Percentiles rank a stretch among this genome's conserved stretches.
Conservation (phyloP, 345 rosid species). For the Theobroma cacao region DNA sequence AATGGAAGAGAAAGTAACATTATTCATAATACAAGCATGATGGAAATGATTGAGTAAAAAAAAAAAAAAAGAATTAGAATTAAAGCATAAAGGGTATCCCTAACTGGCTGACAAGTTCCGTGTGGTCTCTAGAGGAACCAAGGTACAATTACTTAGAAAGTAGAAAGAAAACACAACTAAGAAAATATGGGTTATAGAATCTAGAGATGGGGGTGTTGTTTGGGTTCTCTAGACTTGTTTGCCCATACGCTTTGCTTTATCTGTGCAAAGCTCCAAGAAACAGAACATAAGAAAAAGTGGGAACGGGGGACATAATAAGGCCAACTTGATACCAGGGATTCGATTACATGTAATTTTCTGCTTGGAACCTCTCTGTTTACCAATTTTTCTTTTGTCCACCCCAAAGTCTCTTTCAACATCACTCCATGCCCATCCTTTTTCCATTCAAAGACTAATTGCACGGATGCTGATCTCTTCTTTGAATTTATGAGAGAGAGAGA, state of each 20-base stretch:
- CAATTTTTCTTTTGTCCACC: background rate
- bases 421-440: background rate
- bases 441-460: background rate
- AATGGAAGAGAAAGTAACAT: no score
- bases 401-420: background rate
- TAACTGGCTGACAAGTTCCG: background rate
- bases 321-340: conserved; percentile 24
- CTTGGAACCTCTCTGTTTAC: conserved; percentile 8
- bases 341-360: conserved; percentile 22
- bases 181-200: background rate
- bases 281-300: conserved; percentile 2
- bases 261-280: conserved; percentile 14
- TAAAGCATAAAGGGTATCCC: background rate
- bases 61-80: no score
- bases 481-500: background rate
- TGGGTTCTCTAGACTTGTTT: background rate
- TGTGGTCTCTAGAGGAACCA: background rate
- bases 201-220: background rate
- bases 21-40: no score
- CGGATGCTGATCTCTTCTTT: background rate
- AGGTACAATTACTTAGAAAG: background rate
- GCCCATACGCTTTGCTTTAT: background rate
- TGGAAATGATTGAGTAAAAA: no score
- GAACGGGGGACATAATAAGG: conserved; percentile 18
- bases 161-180: background rate